Evolutionary conservation across 331 rosid species (phyloP).

Genomic region (Cydonia oblonga): DNA sequence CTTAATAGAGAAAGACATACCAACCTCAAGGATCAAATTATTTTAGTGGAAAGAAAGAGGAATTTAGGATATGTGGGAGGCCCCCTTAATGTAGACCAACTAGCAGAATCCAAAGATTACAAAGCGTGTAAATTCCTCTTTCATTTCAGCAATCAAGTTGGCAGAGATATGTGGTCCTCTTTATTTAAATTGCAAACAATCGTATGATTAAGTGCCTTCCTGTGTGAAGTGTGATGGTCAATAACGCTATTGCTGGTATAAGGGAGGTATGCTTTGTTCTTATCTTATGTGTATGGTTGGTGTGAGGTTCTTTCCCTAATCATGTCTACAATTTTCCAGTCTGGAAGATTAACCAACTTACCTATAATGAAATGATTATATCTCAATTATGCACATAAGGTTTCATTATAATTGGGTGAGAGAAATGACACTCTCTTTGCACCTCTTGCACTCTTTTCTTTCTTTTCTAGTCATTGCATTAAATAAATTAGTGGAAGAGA

Average conservation of each 20-base stretch:
- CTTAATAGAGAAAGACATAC: constrained; percentile 13
- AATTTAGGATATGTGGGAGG: neutral
- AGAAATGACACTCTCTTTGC: neutral
- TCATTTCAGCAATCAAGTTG: neutral
- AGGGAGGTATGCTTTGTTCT: constrained; percentile 35
- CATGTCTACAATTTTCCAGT: constrained; percentile 23
- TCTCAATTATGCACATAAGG: neutral
- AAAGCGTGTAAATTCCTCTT: constrained; percentile 4
- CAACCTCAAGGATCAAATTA: constrained; percentile 1
- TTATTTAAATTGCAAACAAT: constrained; percentile 11
- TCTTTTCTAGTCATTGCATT: neutral
- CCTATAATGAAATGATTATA: neutral
- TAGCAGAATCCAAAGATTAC: constrained; percentile 54
- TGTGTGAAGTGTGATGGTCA: constrained; percentile 12
- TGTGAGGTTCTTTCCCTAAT: constrained; percentile 13
- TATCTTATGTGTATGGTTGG: constrained; percentile 33
- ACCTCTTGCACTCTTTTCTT: no score
- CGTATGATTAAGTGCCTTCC: constrained; percentile 16
- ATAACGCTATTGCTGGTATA: constrained; percentile 37
- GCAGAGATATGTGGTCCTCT: constrained; percentile 8
- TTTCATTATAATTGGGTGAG: neutral
- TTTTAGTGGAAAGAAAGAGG: constrained; percentile 2
- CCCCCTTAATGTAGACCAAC: neutral
- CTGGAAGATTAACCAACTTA: constrained; percentile 15
- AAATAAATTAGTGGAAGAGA: neutral